Evolutionary conservation across 768 basidiomycete genomes (phyloP).

Genomic region (Xerocomus spinulosus): DNA sequence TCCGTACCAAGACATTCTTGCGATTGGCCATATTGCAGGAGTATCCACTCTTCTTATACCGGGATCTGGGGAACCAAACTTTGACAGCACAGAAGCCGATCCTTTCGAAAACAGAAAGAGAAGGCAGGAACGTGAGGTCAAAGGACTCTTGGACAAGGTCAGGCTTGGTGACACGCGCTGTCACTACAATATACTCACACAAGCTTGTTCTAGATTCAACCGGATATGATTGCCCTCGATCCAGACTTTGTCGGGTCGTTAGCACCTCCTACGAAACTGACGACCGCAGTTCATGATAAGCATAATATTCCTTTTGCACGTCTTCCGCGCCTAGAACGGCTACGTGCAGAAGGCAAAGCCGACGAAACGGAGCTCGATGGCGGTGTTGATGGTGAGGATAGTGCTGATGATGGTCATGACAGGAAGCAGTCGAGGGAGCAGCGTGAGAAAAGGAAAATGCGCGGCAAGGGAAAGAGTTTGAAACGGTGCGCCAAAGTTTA

Average conservation of each 20-base stretch:
- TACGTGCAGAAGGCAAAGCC: slow-evolving; percentile 63
- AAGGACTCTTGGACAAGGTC: slow-evolving; percentile 85
- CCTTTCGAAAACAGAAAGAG: slow-evolving; percentile 85
- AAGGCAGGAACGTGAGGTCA: slow-evolving; percentile 86
- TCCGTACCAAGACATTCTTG: slow-evolving; percentile 84
- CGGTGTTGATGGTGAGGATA: slow-evolving; percentile 35
- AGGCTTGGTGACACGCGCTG: background rate
- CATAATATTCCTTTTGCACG: slow-evolving; percentile 59
- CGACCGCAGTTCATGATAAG: slow-evolving; percentile 44
- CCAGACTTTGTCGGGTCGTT: slow-evolving; percentile 72
- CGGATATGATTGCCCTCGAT: slow-evolving; percentile 86
- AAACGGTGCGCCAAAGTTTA: slow-evolving; percentile 50
- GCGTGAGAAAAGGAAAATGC: slow-evolving; percentile 73
- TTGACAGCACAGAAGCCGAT: slow-evolving; percentile 90
- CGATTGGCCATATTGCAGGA: slow-evolving; percentile 72
- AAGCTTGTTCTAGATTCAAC: slow-evolving; percentile 58
- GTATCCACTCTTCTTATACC: slow-evolving; percentile 86
- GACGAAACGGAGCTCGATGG: slow-evolving; percentile 56
- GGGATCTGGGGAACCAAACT: slow-evolving; percentile 91
- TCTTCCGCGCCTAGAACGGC: slow-evolving; percentile 66
- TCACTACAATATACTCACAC: background rate
- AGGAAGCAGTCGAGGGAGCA: slow-evolving; percentile 21
- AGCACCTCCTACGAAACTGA: slow-evolving; percentile 54
- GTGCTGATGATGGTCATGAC: slow-evolving; percentile 27
- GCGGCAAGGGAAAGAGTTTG: slow-evolving; percentile 81